Base-by-base conservation (phyloP, 768 basidiomycete genomes). In the Termitomyces sp. region DNA sequence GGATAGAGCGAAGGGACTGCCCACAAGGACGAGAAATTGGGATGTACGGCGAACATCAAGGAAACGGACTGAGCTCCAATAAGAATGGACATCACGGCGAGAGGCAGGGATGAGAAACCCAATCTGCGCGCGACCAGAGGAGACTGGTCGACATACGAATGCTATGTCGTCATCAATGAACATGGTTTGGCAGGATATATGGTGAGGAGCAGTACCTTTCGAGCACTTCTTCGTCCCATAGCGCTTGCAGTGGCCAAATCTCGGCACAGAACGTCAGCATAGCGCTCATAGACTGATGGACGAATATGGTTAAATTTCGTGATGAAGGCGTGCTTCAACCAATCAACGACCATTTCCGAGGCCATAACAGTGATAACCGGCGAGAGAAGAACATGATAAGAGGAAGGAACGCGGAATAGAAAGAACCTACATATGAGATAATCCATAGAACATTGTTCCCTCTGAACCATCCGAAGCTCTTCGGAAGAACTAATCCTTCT, bases 291-390 rank as follows among this genome's bases (percentile, higher is more conserved):
- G 2, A 98, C 93, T 0, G 88, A 90, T 0, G 94, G 93, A 0
- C 95, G 86, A 48, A 99, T 95, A 66, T 98, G 96, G 65, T 99
- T 99, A 77, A 98, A 98, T 71, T 99, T 99, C 52, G 95, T 96
- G 65, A 99, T 98, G 74, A 98, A 99, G 10, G 95, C 96, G 66
- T 99, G 97, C 70, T 99, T 99, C 52, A 98, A 79, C 96, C 96
- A 99, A 69, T 99, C 97, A 11, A 99, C 97, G 13, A 90, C 70
- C 81, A 92, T 90, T 70, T 99, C 97, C 2, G 94, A 96, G 4
- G 86, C 67, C 70, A 98, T 79, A 3, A 99, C 97, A 2, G 91
- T 90, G 51, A 98, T 63, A 1, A 96, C 94, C 22, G 97, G 97
- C 94, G 97, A 18, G 6, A 28, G 5, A 3, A 40, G 6, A 8